Evolutionary conservation across 257 asterid species (phyloP), one percentile per base, ranked within the genome.

Genomic region (Fraxinus excelsior): DNA sequence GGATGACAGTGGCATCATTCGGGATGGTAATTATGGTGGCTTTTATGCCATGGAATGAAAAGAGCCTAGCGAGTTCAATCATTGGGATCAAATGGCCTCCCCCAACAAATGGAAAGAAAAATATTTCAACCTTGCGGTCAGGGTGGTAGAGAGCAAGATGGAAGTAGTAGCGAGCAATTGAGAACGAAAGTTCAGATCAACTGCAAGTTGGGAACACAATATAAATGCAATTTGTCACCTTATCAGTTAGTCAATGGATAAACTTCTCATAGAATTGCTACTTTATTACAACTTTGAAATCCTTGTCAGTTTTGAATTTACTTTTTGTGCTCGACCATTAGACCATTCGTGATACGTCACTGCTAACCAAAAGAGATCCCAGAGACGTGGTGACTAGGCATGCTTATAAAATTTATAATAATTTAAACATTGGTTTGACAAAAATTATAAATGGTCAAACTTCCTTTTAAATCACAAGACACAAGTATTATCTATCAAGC

Each of bases 21-120:
- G 31, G 78, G 35, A 80, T 81, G 32, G 87, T 73, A n/a, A 81
- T 64, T 5, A 81, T 76, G 12, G 84, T 81, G 25, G 71, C 80
- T 71, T 75, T 78, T 18, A 81, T 71, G 7, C 87, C 87, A 12
- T 76, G 81, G 31, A 78, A 75, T 10, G 87, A 85, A 32, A 84
- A 75, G 23, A 84, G 64, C 56, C 80, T 75, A 11, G 84, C 82
- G 6, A 74, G 67, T 56, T 84, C 73, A 6, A 84, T 81, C 11
- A 78, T 71, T 0, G 85, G 85, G 37, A 84, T 75, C 77, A 84
- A 72, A 6, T 84, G 87, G 74, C 85, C 81, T 49, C 80, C 79
- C 1, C 77, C 67, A 38, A 84, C 73, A 69, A 66, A 72, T 29
- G 87, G 84, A 21, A 84, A 49, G 23, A 81, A 81, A n/a, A 81